Conservation (phyloP, 768 basidiomycete genomes). For the Gymnopilus junonius region DNA sequence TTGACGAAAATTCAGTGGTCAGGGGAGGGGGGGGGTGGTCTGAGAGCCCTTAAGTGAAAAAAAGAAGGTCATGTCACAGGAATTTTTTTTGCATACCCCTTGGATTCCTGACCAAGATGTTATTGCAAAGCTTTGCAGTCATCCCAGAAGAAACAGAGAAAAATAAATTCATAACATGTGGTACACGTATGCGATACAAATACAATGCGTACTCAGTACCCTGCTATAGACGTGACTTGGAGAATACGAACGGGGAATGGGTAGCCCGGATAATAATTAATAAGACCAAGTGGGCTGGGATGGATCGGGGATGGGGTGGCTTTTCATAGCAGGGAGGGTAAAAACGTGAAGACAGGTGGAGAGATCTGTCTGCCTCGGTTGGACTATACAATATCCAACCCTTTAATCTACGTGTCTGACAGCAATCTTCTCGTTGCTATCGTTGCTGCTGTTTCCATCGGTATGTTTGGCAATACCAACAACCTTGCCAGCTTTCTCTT, state of each 20-base stretch:
- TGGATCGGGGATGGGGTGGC: background rate
- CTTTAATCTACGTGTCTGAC: slow-evolving; percentile 9
- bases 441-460: slow-evolving; percentile 11
- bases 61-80: too few relatives aligned
- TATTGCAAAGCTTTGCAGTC: background rate
- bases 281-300: background rate
- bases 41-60: too few relatives aligned
- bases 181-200: background rate
- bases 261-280: too few relatives aligned
- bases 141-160: background rate
- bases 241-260: background rate
- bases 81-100: too few relatives aligned
- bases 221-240: background rate
- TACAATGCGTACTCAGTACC: slow-evolving; percentile 1
- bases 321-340: background rate
- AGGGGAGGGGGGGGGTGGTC: too few relatives aligned
- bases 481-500: slow-evolving; percentile 29
- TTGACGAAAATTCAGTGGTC: too few relatives aligned
- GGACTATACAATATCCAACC: background rate
- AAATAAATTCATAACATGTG: background rate
- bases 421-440: slow-evolving; percentile 23
- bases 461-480: slow-evolving; percentile 19
- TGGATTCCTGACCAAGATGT: background rate
- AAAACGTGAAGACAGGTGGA: background rate
- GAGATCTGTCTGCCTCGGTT: background rate